These are phyloP conservation scores for Psilocybe tampanensis DNA, from an alignment of 768 basidiomycete genomes.

Conservation along the genomic window DNA sequence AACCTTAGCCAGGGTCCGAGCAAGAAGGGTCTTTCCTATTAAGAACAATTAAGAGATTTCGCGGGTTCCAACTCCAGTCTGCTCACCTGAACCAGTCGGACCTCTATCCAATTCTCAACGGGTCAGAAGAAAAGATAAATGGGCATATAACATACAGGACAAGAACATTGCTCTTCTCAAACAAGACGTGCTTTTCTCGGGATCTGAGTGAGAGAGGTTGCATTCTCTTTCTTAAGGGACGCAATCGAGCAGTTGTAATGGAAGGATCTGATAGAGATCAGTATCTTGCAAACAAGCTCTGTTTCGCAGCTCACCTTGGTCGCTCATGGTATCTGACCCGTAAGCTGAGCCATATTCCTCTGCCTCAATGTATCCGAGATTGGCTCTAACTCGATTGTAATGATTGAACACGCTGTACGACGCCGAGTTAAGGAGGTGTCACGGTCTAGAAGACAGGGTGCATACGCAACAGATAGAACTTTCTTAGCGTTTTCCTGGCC, in stretches of 20 bases:
- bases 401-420: conserved; percentile 85
- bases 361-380: conserved; percentile 52
- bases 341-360: conserved; percentile 24
- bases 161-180: conserved; percentile 96
- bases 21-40: conserved; percentile 85
- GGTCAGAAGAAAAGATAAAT: neutral
- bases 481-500: conserved; percentile 95
- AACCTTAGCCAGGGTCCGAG: conserved; percentile 88
- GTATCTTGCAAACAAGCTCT: neutral
- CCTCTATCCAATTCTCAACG: conserved; percentile 47
- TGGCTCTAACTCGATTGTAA: conserved; percentile 85
- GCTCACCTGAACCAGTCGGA: conserved; percentile 80
- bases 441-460: conserved; percentile 16
- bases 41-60: neutral
- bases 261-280: conserved; percentile 27
- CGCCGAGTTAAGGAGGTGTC: neutral
- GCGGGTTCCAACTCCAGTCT: neutral
- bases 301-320: neutral
- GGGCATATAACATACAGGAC: conserved; percentile 63
- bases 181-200: conserved; percentile 53
- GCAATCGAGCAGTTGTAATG: conserved; percentile 60
- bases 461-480: conserved; percentile 91
- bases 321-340: neutral
- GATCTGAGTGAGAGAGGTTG: conserved; percentile 37
- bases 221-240: conserved; percentile 54